Evolutionary conservation across 306 rosid species (phyloP).

Genomic region (Lathyrus oleraceus): DNA sequence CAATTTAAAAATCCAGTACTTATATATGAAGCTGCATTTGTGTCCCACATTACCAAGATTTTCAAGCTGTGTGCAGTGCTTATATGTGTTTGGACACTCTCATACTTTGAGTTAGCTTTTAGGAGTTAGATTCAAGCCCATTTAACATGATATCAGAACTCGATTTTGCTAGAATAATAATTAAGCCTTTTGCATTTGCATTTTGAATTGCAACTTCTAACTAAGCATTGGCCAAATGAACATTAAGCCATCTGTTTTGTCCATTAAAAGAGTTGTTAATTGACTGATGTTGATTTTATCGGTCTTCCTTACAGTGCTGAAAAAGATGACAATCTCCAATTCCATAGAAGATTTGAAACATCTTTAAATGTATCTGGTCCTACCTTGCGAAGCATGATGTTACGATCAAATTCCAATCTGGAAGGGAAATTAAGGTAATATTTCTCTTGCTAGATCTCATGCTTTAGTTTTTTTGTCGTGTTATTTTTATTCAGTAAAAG

Average conservation of each 20-base stretch:
- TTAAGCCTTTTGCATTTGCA: slow-evolving; percentile 26
- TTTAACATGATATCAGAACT: background rate
- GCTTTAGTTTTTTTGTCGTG: background rate
- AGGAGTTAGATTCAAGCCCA: background rate
- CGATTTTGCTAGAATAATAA: background rate
- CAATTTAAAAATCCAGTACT: background rate
- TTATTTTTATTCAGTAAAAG: slow-evolving; percentile 21
- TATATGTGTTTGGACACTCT: background rate
- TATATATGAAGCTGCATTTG: background rate
- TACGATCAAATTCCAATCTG: slow-evolving; percentile 60
- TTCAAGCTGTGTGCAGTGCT: background rate
- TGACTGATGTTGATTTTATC: slow-evolving; percentile 34
- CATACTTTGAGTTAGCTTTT: background rate
- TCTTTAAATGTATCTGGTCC: slow-evolving; percentile 67
- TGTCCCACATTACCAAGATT: background rate
- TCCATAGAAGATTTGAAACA: slow-evolving; percentile 68
- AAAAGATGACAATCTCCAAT: slow-evolving; percentile 70
- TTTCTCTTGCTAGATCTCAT: slow-evolving; percentile 17
- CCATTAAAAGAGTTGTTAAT: slow-evolving; percentile 7
- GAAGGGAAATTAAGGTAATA: slow-evolving; percentile 77
- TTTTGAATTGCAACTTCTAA: slow-evolving; percentile 17
- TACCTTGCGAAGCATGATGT: slow-evolving; percentile 76
- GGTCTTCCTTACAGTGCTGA: slow-evolving; percentile 54
- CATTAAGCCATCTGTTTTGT: slow-evolving; percentile 6
- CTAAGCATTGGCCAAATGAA: slow-evolving; percentile 23